phyloP scores from a whole-genome alignment of 2,329 filamentous ascomycete genomes.

The Colletotrichum sp. region DNA sequence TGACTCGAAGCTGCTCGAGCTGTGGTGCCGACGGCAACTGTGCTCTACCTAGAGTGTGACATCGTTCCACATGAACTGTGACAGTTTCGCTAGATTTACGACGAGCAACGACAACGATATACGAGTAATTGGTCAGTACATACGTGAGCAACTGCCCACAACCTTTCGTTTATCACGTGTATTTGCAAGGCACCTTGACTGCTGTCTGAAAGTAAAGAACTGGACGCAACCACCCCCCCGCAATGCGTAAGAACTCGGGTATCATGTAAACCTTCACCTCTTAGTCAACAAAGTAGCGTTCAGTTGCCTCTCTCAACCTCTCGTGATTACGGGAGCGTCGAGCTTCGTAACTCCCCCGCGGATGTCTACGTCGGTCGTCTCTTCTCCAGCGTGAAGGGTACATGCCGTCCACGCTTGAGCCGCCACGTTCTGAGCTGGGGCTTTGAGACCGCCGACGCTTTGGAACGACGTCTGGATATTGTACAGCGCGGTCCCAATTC shows the following conservation, averaged over 20 bases:
- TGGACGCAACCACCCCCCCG: neutral
- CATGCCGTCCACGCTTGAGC: neutral
- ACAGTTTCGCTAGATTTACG: neutral
- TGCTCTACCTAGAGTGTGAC: neutral
- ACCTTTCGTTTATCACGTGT: neutral
- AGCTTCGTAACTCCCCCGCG: neutral
- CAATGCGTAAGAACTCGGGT: neutral
- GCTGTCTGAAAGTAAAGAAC: neutral
- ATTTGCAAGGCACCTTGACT: neutral
- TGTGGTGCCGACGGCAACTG: neutral
- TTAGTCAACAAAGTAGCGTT: constrained; percentile 11
- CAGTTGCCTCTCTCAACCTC: constrained; percentile 9
- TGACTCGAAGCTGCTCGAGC: neutral
- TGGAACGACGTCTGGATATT: constrained; percentile 55
- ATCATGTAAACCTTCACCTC: neutral
- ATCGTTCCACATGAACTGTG: neutral
- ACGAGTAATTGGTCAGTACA: neutral
- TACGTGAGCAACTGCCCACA: neutral
- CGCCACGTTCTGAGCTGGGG: neutral
- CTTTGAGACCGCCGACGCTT: constrained; percentile 18
- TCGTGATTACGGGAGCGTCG: constrained; percentile 10
- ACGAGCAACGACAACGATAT: neutral
- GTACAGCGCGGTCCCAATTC: constrained; percentile 82
- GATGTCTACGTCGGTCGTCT: constrained; percentile 11
- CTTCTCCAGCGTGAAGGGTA: constrained; percentile 22